Percentiles rank a stretch among this genome's conserved stretches.
These are phyloP conservation scores for Talaromyces sp. DNA, from an alignment of 2,329 filamentous ascomycete species.

Conservation along the genomic window DNA sequence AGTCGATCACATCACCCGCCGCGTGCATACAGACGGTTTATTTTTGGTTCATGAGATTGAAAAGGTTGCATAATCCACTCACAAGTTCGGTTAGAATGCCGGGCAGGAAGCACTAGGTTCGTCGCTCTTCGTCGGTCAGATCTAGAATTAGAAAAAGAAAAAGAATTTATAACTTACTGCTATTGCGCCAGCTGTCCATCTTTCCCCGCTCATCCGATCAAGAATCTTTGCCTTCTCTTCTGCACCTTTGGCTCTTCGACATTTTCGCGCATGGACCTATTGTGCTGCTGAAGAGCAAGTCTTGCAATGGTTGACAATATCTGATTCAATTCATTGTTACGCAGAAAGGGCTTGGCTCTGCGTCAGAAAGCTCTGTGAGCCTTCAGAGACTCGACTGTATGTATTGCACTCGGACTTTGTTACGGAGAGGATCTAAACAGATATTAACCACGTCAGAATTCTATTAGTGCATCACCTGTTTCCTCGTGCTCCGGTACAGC, in stretches of 20 bases:
- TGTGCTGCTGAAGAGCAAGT: slow-evolving; percentile 2
- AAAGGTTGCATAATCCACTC: slow-evolving; percentile 9
- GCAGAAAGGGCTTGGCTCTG: background rate
- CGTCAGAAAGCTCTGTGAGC: slow-evolving; percentile 1
- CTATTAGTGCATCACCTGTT: background rate
- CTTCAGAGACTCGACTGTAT: background rate
- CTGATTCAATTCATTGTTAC: background rate
- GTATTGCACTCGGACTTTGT: background rate
- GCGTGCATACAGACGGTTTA: slow-evolving; percentile 6
- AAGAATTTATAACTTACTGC: slow-evolving; percentile 10
- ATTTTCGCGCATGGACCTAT: background rate
- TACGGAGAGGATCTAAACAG: background rate
- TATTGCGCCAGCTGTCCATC: slow-evolving; percentile 13
- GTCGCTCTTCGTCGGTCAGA: background rate
- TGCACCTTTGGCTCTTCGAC: background rate
- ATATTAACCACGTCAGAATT: background rate
- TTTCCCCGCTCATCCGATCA: slow-evolving; percentile 15
- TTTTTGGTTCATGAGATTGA: slow-evolving; percentile 11
- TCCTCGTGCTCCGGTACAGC: background rate
- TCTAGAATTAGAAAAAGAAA: slow-evolving; percentile 9
- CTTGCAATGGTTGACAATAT: background rate
- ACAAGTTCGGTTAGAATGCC: slow-evolving; percentile 6
- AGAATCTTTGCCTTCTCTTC: background rate
- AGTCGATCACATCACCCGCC: slow-evolving; percentile 10
- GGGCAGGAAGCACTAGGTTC: slow-evolving; percentile 4